Conservation (phyloP, 192 early-diverging fungal species). For the Backusella tarrabulga region DNA sequence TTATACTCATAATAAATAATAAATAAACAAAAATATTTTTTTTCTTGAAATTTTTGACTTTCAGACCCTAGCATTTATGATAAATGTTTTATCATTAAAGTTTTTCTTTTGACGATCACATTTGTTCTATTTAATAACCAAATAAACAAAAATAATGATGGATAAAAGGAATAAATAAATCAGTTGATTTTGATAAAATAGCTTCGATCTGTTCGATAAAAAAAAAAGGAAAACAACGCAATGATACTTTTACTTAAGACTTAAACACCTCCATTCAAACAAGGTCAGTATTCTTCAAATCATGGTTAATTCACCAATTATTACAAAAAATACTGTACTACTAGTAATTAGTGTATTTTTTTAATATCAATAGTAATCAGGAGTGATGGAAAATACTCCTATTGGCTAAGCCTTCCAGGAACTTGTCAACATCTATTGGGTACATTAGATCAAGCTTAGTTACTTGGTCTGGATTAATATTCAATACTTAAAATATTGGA, state of each 20-base stretch:
- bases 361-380: background rate
- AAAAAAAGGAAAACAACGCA: background rate
- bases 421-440: background rate
- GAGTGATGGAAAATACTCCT: background rate
- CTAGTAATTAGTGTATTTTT: background rate
- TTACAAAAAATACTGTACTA: background rate
- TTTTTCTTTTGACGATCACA: background rate
- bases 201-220: background rate
- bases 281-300: background rate
- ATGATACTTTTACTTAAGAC: background rate
- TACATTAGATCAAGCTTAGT: background rate
- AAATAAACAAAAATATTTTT: background rate
- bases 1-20: slow-evolving; percentile 6
- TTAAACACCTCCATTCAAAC: background rate
- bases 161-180: background rate
- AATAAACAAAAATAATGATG: background rate
- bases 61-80: background rate
- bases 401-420: background rate
- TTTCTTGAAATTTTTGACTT: background rate
- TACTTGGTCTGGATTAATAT: background rate
- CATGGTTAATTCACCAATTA: background rate
- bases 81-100: background rate
- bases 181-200: background rate
- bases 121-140: background rate
- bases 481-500: too few relatives aligned